Conservation (phyloP, 768 basidiomycete genomes). For the Leccinum pellstonianum region DNA sequence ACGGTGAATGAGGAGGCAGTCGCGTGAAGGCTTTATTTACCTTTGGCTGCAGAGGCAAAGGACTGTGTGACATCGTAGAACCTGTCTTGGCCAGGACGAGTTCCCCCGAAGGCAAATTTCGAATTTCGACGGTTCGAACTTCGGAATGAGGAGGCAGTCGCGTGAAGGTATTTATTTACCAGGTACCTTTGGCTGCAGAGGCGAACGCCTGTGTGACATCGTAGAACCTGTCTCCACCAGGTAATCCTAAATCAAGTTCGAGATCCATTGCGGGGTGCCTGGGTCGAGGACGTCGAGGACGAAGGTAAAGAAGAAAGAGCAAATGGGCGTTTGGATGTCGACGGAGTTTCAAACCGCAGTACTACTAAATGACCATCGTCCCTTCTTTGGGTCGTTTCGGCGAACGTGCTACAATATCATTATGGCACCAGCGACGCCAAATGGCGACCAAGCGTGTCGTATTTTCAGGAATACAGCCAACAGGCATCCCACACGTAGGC, state of each 20-base stretch:
- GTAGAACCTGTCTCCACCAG: conserved; percentile 59
- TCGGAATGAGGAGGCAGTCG: no score
- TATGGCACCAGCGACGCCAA: conserved; percentile 8
- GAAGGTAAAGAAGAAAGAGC: background rate
- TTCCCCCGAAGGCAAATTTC: no score
- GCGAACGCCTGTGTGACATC: no score
- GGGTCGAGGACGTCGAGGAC: conserved; percentile 7
- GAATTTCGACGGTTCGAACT: no score
- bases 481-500: conserved; percentile 84
- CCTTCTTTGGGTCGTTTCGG: conserved; percentile 11
- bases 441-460: conserved; percentile 43
- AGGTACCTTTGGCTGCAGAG: no score
- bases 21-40: conserved; percentile 36
- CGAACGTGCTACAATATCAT: background rate
- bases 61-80: conserved; percentile 53
- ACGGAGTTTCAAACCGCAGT: conserved; percentile 33
- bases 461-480: conserved; percentile 93
- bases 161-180: no score
- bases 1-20: conserved; percentile 14
- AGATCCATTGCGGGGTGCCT: conserved; percentile 20
- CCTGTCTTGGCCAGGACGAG: no score
- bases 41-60: conserved; percentile 59
- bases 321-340: background rate
- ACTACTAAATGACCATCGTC: conserved; percentile 10
- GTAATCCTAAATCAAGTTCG: conserved; percentile 29